Conservation (phyloP, 768 basidiomycete species). For the Lactifluus pinguis region DNA sequence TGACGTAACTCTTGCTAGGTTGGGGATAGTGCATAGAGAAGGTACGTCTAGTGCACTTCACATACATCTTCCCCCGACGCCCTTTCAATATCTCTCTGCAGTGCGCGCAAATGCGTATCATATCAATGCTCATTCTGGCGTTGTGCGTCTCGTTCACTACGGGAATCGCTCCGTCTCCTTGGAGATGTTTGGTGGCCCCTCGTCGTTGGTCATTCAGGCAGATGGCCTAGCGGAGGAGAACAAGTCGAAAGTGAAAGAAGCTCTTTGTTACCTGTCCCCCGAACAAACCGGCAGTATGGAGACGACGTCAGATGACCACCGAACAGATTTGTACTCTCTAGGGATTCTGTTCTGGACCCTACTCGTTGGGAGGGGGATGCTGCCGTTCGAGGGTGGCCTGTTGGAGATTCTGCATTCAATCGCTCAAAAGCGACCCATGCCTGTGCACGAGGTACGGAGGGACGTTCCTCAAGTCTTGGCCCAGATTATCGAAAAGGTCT, state of each 20-base stretch:
- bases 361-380: slow-evolving; percentile 50
- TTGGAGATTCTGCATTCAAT: slow-evolving; percentile 62
- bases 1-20: slow-evolving; percentile 26
- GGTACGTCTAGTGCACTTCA: slow-evolving; percentile 26
- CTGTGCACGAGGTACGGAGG: slow-evolving; percentile 63
- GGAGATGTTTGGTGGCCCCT: slow-evolving; percentile 64
- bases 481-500: slow-evolving; percentile 58
- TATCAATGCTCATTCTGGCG: slow-evolving; percentile 57
- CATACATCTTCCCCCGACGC: not conserved
- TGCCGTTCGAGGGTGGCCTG: slow-evolving; percentile 33
- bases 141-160: slow-evolving; percentile 64
- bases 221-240: slow-evolving; percentile 46
- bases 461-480: slow-evolving; percentile 68
- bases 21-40: slow-evolving; percentile 61
- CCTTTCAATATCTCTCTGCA: slow-evolving; percentile 20
- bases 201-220: slow-evolving; percentile 50
- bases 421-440: slow-evolving; percentile 65
- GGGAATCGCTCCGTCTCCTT: slow-evolving; percentile 67
- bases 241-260: slow-evolving; percentile 66
- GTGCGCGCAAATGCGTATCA: slow-evolving; percentile 74
- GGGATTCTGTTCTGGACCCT: slow-evolving; percentile 70
- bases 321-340: slow-evolving; percentile 67
- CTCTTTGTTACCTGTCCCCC: slow-evolving; percentile 64
- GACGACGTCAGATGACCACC: slow-evolving; percentile 60
- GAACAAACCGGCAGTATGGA: slow-evolving; percentile 71